Percentiles rank a stretch among this genome's conserved stretches.
Evolutionary conservation across 805 yeast species (phyloP).

Genomic region (Grigorovia jiainica): DNA sequence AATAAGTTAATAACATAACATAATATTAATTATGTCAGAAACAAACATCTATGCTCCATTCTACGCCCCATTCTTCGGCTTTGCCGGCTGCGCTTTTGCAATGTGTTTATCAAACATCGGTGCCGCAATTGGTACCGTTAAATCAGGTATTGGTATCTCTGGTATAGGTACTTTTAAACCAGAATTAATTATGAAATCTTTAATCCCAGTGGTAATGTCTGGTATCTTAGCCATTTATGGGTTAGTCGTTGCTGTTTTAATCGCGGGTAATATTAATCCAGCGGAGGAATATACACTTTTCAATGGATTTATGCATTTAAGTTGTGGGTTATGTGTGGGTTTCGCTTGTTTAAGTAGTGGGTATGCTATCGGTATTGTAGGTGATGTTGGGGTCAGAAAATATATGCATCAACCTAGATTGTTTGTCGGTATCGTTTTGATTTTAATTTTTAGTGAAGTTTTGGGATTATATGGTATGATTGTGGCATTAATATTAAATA

Average conservation of each 20-base stretch:
- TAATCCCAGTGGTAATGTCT: conserved; percentile 96
- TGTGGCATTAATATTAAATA: conserved; percentile 83
- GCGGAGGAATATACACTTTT: conserved; percentile 71
- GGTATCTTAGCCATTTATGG: conserved; percentile 98
- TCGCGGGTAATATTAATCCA: conserved; percentile 85
- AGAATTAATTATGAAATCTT: conserved; percentile 87
- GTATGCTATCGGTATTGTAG: conserved; percentile 90
- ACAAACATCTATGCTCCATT: conserved; percentile 65
- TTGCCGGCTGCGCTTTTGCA: conserved; percentile 94
- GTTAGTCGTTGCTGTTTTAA: conserved; percentile 88
- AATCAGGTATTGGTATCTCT: conserved; percentile 94
- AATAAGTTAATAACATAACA: background rate
- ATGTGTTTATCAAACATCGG: conserved; percentile 92
- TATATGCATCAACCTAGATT: conserved; percentile 80
- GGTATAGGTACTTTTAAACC: conserved; percentile 98
- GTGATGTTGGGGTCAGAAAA: conserved; percentile 87
- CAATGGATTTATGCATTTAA: conserved; percentile 96
- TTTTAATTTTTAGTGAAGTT: conserved; percentile 85
- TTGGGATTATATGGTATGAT: conserved; percentile 90
- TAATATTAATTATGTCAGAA: conserved; percentile 3
- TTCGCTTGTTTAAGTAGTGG: conserved; percentile 95
- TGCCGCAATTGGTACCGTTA: conserved; percentile 97
- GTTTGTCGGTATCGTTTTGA: conserved; percentile 83
- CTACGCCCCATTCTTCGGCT: conserved; percentile 95
- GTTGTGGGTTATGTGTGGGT: conserved; percentile 93